Percentiles rank a stretch among this genome's conserved stretches.
phyloP scores from a whole-genome alignment of 805 yeast genomes.

The Teunomyces panamensis region DNA sequence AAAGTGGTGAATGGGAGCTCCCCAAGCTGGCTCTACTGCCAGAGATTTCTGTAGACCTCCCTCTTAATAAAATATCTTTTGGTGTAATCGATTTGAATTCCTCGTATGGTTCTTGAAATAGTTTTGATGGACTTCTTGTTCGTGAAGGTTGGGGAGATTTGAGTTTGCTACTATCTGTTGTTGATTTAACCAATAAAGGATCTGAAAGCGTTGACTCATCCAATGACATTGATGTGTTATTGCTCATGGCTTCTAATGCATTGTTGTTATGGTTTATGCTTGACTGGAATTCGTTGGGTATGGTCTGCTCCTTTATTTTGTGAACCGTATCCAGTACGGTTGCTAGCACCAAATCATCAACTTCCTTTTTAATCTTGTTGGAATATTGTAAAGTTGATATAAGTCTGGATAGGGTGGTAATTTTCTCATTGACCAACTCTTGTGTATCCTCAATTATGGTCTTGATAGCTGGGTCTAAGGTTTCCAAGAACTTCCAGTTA shows the following conservation, averaged over 20 bases:
- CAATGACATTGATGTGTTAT: neutral
- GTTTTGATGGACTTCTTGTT: constrained; percentile 24
- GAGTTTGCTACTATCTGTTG: constrained; percentile 7
- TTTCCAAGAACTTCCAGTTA: constrained; percentile 44
- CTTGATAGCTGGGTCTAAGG: constrained; percentile 64
- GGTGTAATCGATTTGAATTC: constrained; percentile 40
- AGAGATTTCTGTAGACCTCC: constrained; percentile 12
- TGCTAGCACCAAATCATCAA: constrained; percentile 62
- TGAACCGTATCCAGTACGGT: constrained; percentile 63
- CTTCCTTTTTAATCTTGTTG: constrained; percentile 73
- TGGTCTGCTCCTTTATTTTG: constrained; percentile 44
- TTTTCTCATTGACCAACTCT: constrained; percentile 55
- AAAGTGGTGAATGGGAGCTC: constrained; percentile 17
- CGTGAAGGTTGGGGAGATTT: constrained; percentile 37
- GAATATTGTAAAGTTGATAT: constrained; percentile 74
- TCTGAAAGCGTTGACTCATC: constrained; percentile 3
- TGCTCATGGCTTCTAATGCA: constrained; percentile 2
- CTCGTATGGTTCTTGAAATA: constrained; percentile 15
- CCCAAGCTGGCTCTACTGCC: constrained; percentile 9
- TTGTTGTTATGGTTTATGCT: constrained; percentile 4
- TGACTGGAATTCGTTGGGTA: constrained; percentile 10
- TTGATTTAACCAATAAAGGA: constrained; percentile 2
- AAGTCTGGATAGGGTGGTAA: constrained; percentile 66
- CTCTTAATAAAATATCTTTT: constrained; percentile 36
- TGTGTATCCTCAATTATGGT: constrained; percentile 67